phyloP scores from a whole-genome alignment of 768 basidiomycete genomes.

The Cantharellus anzutake region DNA sequence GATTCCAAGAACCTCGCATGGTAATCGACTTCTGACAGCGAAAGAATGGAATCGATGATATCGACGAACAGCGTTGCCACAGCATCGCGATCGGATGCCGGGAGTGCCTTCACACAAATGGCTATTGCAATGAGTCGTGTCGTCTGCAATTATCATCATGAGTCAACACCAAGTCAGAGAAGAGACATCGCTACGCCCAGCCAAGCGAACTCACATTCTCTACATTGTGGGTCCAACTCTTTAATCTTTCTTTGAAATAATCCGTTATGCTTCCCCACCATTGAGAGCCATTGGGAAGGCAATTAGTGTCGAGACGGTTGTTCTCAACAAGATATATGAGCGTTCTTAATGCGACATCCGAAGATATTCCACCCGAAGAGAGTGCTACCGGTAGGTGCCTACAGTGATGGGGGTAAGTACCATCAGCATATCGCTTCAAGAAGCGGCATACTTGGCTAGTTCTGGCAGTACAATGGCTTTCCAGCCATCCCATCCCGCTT shows the following conservation, averaged over 20 bases:
- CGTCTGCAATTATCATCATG: not conserved
- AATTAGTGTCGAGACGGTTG: not conserved
- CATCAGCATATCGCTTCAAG: not conserved
- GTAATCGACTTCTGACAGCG: no score
- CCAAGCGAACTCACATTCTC: conserved; percentile 5
- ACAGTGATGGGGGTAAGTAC: not conserved
- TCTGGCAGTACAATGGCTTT: conserved; percentile 43
- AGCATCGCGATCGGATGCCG: not conserved
- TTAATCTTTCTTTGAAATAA: not conserved
- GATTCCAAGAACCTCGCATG: no score
- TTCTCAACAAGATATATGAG: not conserved
- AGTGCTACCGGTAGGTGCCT: not conserved
- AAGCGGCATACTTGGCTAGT: conserved; percentile 18
- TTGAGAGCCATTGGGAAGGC: not conserved
- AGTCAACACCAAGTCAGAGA: not conserved
- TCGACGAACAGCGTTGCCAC: not conserved
- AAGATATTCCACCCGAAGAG: not conserved
- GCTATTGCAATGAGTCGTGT: not conserved
- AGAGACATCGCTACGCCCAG: conserved; percentile 7
- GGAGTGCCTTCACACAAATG: not conserved
- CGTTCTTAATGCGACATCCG: not conserved
- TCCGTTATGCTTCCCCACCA: not conserved
- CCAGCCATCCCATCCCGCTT: conserved; percentile 61
- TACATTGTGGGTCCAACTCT: not conserved
- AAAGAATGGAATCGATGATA: not conserved